Conservation (phyloP, 2,329 filamentous ascomycete genomes). For the Aspergillus fischeri region DNA sequence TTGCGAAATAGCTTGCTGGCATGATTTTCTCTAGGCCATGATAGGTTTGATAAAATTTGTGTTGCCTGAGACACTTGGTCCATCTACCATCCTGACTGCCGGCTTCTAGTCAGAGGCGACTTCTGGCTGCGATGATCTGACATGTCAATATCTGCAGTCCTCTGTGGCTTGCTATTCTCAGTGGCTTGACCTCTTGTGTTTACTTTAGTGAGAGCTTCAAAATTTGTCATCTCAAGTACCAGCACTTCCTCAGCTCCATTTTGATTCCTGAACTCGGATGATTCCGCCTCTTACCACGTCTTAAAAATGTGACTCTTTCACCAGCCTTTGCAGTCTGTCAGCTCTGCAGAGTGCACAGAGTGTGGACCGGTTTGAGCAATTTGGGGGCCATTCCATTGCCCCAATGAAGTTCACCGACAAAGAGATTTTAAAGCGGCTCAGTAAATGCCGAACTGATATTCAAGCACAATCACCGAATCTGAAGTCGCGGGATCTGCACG, state of each 20-base stretch:
- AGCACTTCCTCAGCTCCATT: no score
- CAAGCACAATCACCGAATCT: no score
- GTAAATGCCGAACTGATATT: not conserved
- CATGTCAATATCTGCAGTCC: not conserved
- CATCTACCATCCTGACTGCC: not conserved
- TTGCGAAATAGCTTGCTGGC: no score
- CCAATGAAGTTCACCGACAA: not conserved
- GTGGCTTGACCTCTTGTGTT: no score
- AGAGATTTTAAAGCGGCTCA: not conserved
- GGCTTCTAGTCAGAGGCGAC: not conserved
- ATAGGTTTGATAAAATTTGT: no score
- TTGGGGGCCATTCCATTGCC: not conserved
- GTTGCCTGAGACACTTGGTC: not conserved
- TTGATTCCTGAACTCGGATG: no score
- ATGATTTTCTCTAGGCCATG: not conserved
- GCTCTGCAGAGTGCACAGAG: not conserved
- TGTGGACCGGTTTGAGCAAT: not conserved
- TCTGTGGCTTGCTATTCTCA: not conserved
- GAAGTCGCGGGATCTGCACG: not conserved
- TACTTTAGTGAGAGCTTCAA: not conserved
- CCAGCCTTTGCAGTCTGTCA: not conserved
- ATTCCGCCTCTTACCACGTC: no score
- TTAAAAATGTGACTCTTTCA: not conserved
- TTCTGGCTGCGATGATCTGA: not conserved
- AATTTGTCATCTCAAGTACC: not conserved